Percentiles rank a stretch among this genome's conserved stretches.
These are phyloP conservation scores for Camelina neglecta DNA, from an alignment of 345 rosid genomes.

Conservation along the genomic window DNA sequence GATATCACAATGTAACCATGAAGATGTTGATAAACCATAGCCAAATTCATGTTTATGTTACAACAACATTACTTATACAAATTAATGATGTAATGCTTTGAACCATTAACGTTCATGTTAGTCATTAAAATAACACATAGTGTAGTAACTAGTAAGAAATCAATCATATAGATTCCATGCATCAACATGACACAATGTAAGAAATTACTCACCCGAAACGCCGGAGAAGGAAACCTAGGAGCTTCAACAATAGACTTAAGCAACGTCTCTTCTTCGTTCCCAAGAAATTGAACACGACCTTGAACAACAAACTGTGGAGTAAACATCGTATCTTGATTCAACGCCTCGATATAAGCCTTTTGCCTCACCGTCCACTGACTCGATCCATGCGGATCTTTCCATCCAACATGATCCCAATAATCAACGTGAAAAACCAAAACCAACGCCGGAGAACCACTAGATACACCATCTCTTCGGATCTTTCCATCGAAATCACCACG, in stretches of 20 bases:
- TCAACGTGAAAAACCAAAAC: constrained; percentile 78
- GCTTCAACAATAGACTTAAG: constrained; percentile 59
- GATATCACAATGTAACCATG: background rate
- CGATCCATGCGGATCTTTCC: constrained; percentile 86
- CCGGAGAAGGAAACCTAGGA: constrained; percentile 65
- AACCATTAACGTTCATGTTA: background rate
- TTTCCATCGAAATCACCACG: constrained; percentile 72
- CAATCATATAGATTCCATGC: background rate
- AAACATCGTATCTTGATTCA: constrained; percentile 79
- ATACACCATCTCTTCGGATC: constrained; percentile 33
- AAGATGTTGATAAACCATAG: background rate
- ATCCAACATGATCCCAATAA: constrained; percentile 88
- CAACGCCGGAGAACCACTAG: constrained; percentile 59
- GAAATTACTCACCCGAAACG: constrained; percentile 56
- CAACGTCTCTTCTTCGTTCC: constrained; percentile 67
- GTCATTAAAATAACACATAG: background rate
- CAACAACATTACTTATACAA: constrained; percentile 4
- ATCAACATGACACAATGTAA: background rate
- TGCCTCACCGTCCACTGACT: constrained; percentile 85
- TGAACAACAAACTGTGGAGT: constrained; percentile 88
- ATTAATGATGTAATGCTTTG: background rate
- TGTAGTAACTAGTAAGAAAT: background rate
- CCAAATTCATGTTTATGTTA: background rate
- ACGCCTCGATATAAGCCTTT: constrained; percentile 79
- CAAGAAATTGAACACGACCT: constrained; percentile 67